phyloP scores from a whole-genome alignment of 805 yeast genomes.

The Sungouiozyma intestinalis region DNA sequence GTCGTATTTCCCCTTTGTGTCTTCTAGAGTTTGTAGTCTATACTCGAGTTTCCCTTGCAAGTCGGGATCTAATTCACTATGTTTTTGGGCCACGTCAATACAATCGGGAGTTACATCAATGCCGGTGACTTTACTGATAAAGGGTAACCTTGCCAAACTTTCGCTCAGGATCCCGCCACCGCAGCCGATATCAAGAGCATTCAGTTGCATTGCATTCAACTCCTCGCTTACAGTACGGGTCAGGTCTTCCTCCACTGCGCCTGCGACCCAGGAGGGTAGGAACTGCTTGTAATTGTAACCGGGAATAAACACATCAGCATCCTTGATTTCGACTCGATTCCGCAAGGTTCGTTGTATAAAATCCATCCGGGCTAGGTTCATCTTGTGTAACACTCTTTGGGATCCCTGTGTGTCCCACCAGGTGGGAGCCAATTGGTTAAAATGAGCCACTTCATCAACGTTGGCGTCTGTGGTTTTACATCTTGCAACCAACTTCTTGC shows the following conservation, averaged over 20 bases:
- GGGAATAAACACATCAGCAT: slow-evolving; percentile 50
- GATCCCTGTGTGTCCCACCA: slow-evolving; percentile 98
- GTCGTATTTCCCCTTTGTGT: slow-evolving; percentile 46
- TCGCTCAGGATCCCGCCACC: slow-evolving; percentile 97
- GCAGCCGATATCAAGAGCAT: slow-evolving; percentile 84
- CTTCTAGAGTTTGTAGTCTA: slow-evolving; percentile 52
- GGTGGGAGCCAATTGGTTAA: slow-evolving; percentile 76
- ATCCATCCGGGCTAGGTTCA: slow-evolving; percentile 86
- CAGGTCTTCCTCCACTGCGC: slow-evolving; percentile 44
- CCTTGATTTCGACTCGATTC: slow-evolving; percentile 15
- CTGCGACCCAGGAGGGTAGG: slow-evolving; percentile 47
- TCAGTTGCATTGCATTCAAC: slow-evolving; percentile 29
- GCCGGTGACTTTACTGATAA: slow-evolving; percentile 58
- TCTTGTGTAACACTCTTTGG: slow-evolving; percentile 85
- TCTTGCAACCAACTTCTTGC: not conserved
- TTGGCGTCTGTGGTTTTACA: slow-evolving; percentile 13
- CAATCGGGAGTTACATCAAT: slow-evolving; percentile 82
- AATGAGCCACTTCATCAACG: slow-evolving; percentile 65
- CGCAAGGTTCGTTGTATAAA: slow-evolving; percentile 59
- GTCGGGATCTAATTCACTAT: slow-evolving; percentile 55
- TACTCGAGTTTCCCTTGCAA: slow-evolving; percentile 49
- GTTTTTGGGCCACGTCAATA: slow-evolving; percentile 65
- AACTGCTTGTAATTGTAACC: slow-evolving; percentile 57
- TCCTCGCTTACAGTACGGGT: slow-evolving; percentile 29
- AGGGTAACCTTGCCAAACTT: slow-evolving; percentile 66